Percentiles rank a stretch among this genome's conserved stretches.
These are phyloP conservation scores for Cornus florida DNA, from an alignment of 148 eudicot species.

Conservation along the genomic window DNA sequence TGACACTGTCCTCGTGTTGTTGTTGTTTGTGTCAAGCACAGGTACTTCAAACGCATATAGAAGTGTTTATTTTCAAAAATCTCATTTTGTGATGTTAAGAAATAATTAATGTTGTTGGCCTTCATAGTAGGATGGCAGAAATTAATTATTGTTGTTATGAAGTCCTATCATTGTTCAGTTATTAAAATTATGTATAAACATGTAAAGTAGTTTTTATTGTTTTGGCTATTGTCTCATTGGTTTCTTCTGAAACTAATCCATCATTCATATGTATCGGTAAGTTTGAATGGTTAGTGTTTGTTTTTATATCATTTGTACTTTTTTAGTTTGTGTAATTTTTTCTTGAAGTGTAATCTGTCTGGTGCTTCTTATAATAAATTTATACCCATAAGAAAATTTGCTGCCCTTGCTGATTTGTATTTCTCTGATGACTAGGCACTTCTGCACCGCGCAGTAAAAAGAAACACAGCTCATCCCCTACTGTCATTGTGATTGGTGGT, in stretches of 20 bases:
- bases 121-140: too few species aligned
- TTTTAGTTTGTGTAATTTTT: not conserved
- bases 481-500: slow-evolving; percentile 93
- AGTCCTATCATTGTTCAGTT: too few species aligned
- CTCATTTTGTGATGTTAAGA: not conserved
- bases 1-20: too few species aligned
- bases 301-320: too few species aligned
- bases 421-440: slow-evolving; percentile 39
- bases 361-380: not conserved
- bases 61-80: not conserved
- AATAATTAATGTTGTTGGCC: not conserved
- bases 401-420: slow-evolving; percentile 12
- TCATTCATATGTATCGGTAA: not conserved
- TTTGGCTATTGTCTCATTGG: too few species aligned
- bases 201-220: too few species aligned
- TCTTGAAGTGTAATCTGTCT: not conserved
- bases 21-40: not conserved
- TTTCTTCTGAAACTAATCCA: not conserved
- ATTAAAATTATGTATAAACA: too few species aligned
- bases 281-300: not conserved
- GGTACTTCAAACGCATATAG: not conserved
- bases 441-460: slow-evolving; percentile 43
- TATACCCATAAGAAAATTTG: not conserved
- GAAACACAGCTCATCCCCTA: slow-evolving; percentile 46
- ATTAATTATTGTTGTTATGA: too few species aligned